Conservation (phyloP, 2,329 filamentous ascomycete species). For the Scytalidium lignicola region DNA sequence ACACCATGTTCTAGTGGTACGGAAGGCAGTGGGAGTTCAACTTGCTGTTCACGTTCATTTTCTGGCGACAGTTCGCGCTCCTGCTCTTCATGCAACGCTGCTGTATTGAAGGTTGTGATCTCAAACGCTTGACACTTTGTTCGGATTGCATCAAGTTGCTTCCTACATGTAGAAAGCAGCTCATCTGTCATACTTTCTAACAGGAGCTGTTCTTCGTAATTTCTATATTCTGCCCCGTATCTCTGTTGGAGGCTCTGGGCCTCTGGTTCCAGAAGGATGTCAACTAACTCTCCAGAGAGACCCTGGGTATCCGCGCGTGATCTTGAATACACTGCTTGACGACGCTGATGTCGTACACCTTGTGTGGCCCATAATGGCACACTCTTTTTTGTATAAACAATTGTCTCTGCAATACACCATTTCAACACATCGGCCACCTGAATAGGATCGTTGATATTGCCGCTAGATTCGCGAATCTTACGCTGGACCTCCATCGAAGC, state of each 20-base stretch:
- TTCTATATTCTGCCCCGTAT: constrained; percentile 33
- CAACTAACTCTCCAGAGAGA: constrained; percentile 18
- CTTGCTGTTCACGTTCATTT: constrained; percentile 52
- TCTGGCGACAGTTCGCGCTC: constrained; percentile 64
- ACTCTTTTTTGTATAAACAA: constrained; percentile 39
- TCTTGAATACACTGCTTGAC: constrained; percentile 4
- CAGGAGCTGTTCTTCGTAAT: constrained; percentile 1
- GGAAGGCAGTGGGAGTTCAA: constrained; percentile 41
- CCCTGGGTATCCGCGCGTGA: too few species aligned
- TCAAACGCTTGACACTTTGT: constrained; percentile 34
- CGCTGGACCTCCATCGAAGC: constrained; percentile 52
- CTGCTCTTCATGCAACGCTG: constrained; percentile 57
- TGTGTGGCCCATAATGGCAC: constrained; percentile 59
- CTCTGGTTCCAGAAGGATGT: constrained; percentile 51
- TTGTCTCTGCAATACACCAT: constrained; percentile 57
- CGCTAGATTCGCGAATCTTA: constrained; percentile 38
- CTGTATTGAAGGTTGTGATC: constrained; percentile 25
- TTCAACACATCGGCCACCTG: constrained; percentile 48
- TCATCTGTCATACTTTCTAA: neutral
- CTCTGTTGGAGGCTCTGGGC: constrained; percentile 44
- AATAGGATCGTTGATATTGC: constrained; percentile 28
- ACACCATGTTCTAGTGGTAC: constrained; percentile 36
- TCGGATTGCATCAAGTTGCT: constrained; percentile 3
- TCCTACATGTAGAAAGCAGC: neutral
- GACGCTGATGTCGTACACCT: constrained; percentile 44